Evolutionary conservation across 78 protist species (phyloP), one percentile per base, ranked within the genome.

Genomic region (Cavenderia fasciculata): DNA sequence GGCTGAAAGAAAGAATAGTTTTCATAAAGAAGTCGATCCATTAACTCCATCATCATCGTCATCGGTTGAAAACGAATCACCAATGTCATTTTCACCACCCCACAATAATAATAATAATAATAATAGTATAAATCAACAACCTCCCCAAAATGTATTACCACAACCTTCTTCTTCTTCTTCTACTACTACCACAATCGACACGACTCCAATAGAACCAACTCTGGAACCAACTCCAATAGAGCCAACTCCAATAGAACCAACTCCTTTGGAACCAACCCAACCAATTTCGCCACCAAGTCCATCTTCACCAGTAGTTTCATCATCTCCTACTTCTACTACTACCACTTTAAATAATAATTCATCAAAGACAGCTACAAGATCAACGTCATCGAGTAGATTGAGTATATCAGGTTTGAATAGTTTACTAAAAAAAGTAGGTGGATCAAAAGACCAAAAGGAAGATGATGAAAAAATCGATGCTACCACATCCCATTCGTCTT

Each of bases 381-480:
- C 27, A 33, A 36, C 47, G 33, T 1, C 63, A 54, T 47, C 68
- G 27, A 77, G 74, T 41, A 21, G 74, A 34, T 29, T 61, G 6
- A 61, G 69, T 34, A 61, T 61, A 40, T 43, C 51, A 6, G 72
- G 72, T 12, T 4, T 63, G 2, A 8, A 47, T 21, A 38, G 27
- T 38, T 47, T 63, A 6, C 38, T 63, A 62, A 63, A 62, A 49
- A 77, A 77, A 63, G 63, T 21, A 21, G 47, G 52, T n/a, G 11
- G 6, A n/a, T 21, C 0, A 34, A 63, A 38, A 46, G 63, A 59
- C 49, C 41, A 76, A 56, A 41, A 14, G 43, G 44, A 6, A 66
- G 43, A 21, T 40, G 57, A 54, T 21, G n/a, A 75, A 2, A 36
- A 21, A 27, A 1, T 2, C 4, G 47, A 46, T n/a, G 11, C 2